A percentile compares a stretch with the other conserved stretches of the same genome.
Evolutionary conservation across 2,329 filamentous ascomycete genomes (phyloP).

Genomic region (Cladosporium velox): DNA sequence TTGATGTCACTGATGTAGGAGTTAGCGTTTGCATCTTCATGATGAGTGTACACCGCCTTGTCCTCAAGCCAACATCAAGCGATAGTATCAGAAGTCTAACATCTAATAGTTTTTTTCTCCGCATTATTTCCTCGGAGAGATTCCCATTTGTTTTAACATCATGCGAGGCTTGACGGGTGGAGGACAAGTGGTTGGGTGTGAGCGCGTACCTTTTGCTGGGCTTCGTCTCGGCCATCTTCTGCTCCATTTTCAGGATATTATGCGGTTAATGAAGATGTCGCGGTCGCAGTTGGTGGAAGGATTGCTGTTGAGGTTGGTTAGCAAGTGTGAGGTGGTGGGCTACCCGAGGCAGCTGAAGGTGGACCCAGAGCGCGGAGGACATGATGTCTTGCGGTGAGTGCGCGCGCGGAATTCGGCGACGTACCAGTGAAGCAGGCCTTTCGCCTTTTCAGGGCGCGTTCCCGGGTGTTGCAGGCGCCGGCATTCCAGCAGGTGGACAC

Average conservation of each 20-base stretch:
- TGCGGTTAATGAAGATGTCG: constrained; percentile 5
- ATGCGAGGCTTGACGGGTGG: constrained; percentile 55
- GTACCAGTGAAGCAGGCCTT: constrained; percentile 12
- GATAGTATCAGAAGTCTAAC: constrained; percentile 23
- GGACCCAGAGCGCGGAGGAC: constrained; percentile 9
- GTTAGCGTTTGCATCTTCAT: constrained; percentile 1
- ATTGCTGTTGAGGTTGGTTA: constrained; percentile 9
- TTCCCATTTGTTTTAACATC: constrained; percentile 98
- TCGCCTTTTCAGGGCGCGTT: not conserved
- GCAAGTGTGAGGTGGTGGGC: not conserved
- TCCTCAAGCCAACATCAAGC: constrained; percentile 19
- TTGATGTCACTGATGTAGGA: constrained; percentile 77
- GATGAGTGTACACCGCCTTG: not conserved
- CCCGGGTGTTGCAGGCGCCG: constrained; percentile 11
- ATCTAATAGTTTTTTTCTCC: constrained; percentile 69
- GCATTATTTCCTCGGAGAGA: constrained; percentile 97
- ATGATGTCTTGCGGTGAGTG: constrained; percentile 8
- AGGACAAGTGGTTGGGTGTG: constrained; percentile 38
- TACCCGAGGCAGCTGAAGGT: constrained; percentile 13
- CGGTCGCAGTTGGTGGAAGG: constrained; percentile 6
- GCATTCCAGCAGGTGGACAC: constrained; percentile 16
- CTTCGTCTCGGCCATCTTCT: constrained; percentile 77
- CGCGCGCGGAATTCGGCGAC: constrained; percentile 10
- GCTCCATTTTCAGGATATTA: constrained; percentile 18
- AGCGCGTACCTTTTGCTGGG: constrained; percentile 74